Conservation (phyloP, 2,329 filamentous ascomycete genomes). For the Aureobasidium leucospermi region DNA sequence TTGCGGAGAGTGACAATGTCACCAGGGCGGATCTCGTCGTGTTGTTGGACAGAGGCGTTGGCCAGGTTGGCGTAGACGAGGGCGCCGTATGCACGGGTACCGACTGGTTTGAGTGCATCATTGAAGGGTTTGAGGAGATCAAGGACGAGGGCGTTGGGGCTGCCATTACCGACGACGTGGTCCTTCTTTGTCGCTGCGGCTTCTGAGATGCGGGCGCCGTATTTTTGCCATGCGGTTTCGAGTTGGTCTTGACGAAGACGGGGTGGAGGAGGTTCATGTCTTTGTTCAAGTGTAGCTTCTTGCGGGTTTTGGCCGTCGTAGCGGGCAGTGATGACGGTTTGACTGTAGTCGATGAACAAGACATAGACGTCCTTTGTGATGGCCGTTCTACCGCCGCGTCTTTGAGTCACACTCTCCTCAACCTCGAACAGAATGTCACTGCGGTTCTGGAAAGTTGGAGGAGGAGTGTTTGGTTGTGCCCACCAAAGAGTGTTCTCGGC, state of each 20-base stretch:
- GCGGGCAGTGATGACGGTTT: constrained; percentile 75
- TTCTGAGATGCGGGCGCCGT: constrained; percentile 70
- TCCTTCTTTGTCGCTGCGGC: constrained; percentile 67
- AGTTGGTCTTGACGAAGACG: constrained; percentile 86
- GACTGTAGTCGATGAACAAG: constrained; percentile 94
- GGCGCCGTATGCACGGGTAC: constrained; percentile 83
- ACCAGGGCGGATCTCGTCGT: constrained; percentile 86
- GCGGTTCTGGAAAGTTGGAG: constrained; percentile 73
- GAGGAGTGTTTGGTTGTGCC: constrained; percentile 70
- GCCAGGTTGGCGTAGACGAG: constrained; percentile 91
- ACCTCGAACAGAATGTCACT: constrained; percentile 77
- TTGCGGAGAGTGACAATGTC: constrained; percentile 93
- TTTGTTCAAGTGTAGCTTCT: constrained; percentile 72
- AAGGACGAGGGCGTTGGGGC: constrained; percentile 66
- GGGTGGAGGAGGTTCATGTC: constrained; percentile 75
- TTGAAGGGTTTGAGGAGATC: constrained; percentile 66
- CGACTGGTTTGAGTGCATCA: constrained; percentile 72
- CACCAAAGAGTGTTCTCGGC: constrained; percentile 74
- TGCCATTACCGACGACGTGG: constrained; percentile 75
- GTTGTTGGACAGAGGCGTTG: constrained; percentile 83
- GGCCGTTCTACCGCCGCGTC: constrained; percentile 61
- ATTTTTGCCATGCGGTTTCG: constrained; percentile 74
- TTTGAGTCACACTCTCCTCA: constrained; percentile 65
- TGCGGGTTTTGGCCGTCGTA: constrained; percentile 69
- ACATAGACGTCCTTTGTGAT: constrained; percentile 77